Conservation (phyloP, 345 rosid species). For the Hypericum perforatum region DNA sequence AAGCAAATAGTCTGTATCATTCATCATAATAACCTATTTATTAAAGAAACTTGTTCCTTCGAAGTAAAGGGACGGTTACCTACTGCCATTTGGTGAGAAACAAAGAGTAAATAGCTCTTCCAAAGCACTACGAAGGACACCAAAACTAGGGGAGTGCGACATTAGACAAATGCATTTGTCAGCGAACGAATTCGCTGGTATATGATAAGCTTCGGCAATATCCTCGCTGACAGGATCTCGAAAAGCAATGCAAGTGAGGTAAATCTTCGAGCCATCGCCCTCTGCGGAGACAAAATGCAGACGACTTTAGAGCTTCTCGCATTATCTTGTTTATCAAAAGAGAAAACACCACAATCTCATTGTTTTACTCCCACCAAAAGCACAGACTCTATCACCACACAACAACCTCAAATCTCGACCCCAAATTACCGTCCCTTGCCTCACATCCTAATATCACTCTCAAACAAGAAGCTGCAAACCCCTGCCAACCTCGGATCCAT, state of each 20-base stretch:
- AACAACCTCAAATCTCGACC: too few species aligned
- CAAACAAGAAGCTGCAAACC: too few species aligned
- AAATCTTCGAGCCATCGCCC: conserved; percentile 98
- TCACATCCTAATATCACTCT: too few species aligned
- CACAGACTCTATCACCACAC: too few species aligned
- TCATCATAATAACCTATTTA: neutral
- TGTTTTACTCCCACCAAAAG: too few species aligned
- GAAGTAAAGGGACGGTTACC: conserved; percentile 32
- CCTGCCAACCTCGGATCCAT: too few species aligned
- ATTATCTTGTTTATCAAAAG: too few species aligned
- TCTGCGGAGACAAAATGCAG: conserved; percentile 32
- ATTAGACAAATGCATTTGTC: conserved; percentile 93
- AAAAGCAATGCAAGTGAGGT: conserved; percentile 88
- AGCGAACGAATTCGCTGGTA: conserved; percentile 71
- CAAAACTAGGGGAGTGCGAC: conserved; percentile 80
- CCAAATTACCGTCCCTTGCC: too few species aligned
- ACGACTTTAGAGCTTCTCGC: too few species aligned
- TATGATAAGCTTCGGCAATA: conserved; percentile 80
- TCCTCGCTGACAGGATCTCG: conserved; percentile 95
- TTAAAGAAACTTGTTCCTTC: neutral
- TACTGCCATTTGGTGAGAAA: conserved; percentile 78
- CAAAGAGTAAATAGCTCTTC: conserved; percentile 87
- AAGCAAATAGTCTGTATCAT: neutral
- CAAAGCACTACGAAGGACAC: conserved; percentile 58
- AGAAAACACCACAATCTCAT: too few species aligned